Percentiles rank a stretch among this genome's conserved stretches.
Evolutionary conservation across 2,329 filamentous ascomycete genomes (phyloP).

Genomic region (Pezicula neosporulosa): DNA sequence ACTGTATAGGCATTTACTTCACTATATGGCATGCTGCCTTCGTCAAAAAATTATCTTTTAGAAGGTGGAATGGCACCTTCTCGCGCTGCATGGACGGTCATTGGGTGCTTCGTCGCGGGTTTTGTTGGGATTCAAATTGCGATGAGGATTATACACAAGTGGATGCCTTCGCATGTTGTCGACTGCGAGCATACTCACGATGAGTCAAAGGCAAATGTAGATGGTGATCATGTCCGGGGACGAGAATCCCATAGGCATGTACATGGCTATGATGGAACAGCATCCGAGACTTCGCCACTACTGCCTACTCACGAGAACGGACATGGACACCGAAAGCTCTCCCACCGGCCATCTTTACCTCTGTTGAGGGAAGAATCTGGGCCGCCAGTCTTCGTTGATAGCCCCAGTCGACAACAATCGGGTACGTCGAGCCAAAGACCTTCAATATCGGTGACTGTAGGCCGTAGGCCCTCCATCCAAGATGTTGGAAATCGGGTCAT

Average conservation of each 20-base stretch:
- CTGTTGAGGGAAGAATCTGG: constrained; percentile 2
- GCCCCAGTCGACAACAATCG: neutral
- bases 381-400: constrained; percentile 1
- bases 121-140: constrained; percentile 73
- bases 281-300: too few species aligned
- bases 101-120: constrained; percentile 66
- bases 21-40: constrained; percentile 89
- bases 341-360: constrained; percentile 1
- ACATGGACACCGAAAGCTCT: too few species aligned
- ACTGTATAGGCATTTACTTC: constrained; percentile 76
- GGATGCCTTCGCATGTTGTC: constrained; percentile 75
- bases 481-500: constrained; percentile 51
- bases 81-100: constrained; percentile 64
- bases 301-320: too few species aligned
- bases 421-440: constrained; percentile 38
- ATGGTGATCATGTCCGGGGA: constrained; percentile 7
- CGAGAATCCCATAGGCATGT: constrained; percentile 7
- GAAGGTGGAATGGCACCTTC: constrained; percentile 65
- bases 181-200: constrained; percentile 75
- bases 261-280: too few species aligned
- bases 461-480: neutral
- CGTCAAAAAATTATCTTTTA: constrained; percentile 73
- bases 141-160: constrained; percentile 68
- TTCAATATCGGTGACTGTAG: constrained; percentile 43
- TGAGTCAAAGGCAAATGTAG: constrained; percentile 35